Conservation (phyloP, 257 asterid species). For the Gentiana macrophylla region DNA sequence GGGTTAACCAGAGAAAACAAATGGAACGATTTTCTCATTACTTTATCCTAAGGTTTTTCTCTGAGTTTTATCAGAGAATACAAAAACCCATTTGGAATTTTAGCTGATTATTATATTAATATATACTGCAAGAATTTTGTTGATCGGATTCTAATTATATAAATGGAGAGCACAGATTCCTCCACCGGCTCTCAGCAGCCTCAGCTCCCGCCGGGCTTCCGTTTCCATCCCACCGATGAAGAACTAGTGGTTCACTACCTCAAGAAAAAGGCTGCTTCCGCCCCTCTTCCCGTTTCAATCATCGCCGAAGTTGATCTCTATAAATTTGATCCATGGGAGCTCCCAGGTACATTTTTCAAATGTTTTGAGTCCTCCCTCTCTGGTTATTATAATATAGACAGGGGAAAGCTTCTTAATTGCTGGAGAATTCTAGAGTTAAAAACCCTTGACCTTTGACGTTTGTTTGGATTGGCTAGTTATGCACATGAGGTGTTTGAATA, state of each 20-base stretch:
- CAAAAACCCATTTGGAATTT: background rate
- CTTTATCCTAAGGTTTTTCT: too few relatives aligned
- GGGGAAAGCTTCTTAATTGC: too few relatives aligned
- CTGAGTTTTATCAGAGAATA: background rate
- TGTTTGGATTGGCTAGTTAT: background rate
- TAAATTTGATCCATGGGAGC: conserved; percentile 51
- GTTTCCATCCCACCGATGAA: conserved; percentile 51
- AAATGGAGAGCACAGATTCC: conserved; percentile 35
- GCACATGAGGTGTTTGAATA: background rate
- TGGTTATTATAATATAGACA: too few relatives aligned
- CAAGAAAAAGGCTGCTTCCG: conserved; percentile 37
- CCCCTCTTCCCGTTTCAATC: conserved; percentile 37
- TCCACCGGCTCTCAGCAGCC: conserved; percentile 33
- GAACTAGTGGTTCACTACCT: conserved; percentile 45
- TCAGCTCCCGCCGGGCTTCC: conserved; percentile 46
- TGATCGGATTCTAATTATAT: background rate
- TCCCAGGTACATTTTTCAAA: conserved; percentile 24
- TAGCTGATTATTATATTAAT: background rate
- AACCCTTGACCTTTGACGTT: background rate
- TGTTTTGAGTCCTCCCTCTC: background rate
- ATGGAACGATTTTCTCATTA: background rate
- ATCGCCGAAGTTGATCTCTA: conserved; percentile 46
- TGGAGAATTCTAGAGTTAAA: background rate
- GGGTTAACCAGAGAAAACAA: conserved; percentile 3
- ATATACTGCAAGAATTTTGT: background rate